Evolutionary conservation across 768 basidiomycete species (phyloP), one percentile per base, ranked within the genome.

Genomic region (Leucocoprinus leucothites): DNA sequence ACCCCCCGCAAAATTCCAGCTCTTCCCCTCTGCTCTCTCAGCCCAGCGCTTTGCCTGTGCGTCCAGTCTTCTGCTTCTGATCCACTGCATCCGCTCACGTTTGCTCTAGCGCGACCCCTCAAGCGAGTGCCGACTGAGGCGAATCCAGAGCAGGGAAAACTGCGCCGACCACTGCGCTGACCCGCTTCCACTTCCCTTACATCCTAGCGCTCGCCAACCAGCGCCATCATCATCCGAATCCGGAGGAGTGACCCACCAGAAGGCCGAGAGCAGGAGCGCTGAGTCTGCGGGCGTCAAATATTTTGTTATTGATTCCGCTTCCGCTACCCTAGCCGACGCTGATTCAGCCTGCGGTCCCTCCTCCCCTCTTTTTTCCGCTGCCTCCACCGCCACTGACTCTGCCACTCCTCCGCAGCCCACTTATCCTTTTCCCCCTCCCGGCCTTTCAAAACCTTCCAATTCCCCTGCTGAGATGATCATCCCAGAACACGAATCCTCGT

Each of bases 381-480:
- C 28, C 18, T 4, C 45, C 34, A 24, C 18, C 14, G 28, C 24
- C 28, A 9, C 52, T 5, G 22, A 26, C 31, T 19, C 43, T 13
- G 14, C 21, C 36, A 35, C 31, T 31, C 31, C 31, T 31, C 31
- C 31, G 31, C 31, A 31, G 31, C 11, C 31, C 31, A 5, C 19
- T 21, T 49, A 56, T 49, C 48, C 47, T 8, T 49, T 48, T 21
- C 54, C 54, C 3, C 54, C 54, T 11, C 54, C 54, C 5, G 54
- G 54, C 1, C 54, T 56, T 11, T 56, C 48, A 38, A 56, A 49
- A 35, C 31, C 54, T 3, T 41, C 53, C 6, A 3, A 41, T 2
- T 3, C 25, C 26, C 31, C 51, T 19, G 3, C 31, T 31, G 31
- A 31, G 6, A 31, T 53, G 51, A 45, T 44, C 14, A 34, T 43